Evolutionary conservation across 2,329 filamentous ascomycete genomes (phyloP), one percentile per base, ranked within the genome.

Genomic region (Xylariomycetidae sp.): DNA sequence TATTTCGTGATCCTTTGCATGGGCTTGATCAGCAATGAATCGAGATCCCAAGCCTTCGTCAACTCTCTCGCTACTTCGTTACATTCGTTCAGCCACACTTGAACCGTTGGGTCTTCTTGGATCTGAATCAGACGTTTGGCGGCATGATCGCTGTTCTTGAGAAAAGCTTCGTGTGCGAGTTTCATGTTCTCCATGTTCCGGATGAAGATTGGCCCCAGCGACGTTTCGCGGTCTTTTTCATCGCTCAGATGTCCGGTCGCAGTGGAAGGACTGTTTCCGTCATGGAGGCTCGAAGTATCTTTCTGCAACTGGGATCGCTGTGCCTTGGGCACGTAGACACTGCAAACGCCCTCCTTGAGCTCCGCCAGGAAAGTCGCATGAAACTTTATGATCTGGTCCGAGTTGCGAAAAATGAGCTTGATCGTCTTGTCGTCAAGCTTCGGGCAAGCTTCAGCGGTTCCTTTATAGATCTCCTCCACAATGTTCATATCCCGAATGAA

Each of bases 401-500:
- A 89, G 53, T 98, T 98, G 42, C 87, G 82, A 58, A 98, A 98
- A 12, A 98, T 77, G 10, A 85, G 72, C 54, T 89, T 94, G 49
- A 93, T 81, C 42, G 94, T 94, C 43, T 90, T 85, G 25, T 76
- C 67, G 26, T 84, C 85, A 18, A 95, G 74, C 43, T 87, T 78
- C 7, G 86, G 78, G 35, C 85, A 88, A 9, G 84, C 83, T 46
- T 84, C 79, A 1, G 87, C 85, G 1, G 92, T 96, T 26, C 86
- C 88, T 60, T 93, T 94, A 69, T 96, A 98, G 34, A 98, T 96
- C 53, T 96, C 89, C 52, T 94, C 87, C 3, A 95, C 83, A 33
- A 98, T 90, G 56, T 89, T 95, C 86, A 98, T 90, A 57, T 98
- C 92, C 43, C 87, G 79, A 36, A 93, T 80, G 59, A 94, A 96